Evolutionary conservation across 139 green algal genomes (phyloP).

Genomic region (Chlamydomonas asymmetrica): DNA sequence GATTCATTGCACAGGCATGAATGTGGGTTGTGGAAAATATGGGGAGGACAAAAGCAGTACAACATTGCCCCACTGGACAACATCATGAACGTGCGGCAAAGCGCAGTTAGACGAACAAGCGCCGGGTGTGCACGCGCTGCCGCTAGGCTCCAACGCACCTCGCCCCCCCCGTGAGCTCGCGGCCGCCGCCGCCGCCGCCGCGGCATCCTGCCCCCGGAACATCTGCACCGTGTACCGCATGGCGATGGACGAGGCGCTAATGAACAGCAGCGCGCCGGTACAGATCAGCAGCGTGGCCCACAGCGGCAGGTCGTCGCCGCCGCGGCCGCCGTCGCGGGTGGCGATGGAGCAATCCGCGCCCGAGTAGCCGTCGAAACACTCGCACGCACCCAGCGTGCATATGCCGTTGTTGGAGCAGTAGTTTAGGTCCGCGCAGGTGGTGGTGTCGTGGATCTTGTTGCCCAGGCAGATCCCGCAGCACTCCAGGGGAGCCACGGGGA

Average conservation of each 20-base stretch:
- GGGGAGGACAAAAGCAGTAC: no score
- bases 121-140: no score
- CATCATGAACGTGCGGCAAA: no score
- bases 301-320: slow-evolving; percentile 12
- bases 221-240: slow-evolving; percentile 8
- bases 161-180: no score
- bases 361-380: slow-evolving; percentile 63
- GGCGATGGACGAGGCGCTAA: slow-evolving; percentile 16
- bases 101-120: no score
- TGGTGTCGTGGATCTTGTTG: slow-evolving; percentile 37
- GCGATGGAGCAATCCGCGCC: slow-evolving; percentile 8
- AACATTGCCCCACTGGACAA: no score
- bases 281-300: slow-evolving; percentile 65
- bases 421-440: slow-evolving; percentile 58
- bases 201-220: slow-evolving; percentile 3
- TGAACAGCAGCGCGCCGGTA: slow-evolving; percentile 8
- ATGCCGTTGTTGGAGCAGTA: slow-evolving; percentile 58
- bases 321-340: background rate
- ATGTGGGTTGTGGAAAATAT: no score
- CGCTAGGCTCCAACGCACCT: no score
- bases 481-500: slow-evolving; percentile 65
- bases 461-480: slow-evolving; percentile 75
- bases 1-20: no score
- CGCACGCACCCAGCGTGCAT: slow-evolving; percentile 62
- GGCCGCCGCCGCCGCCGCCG: no score